Conservation (phyloP, 208 protist species). For the Wallacemonas sp. region DNA sequence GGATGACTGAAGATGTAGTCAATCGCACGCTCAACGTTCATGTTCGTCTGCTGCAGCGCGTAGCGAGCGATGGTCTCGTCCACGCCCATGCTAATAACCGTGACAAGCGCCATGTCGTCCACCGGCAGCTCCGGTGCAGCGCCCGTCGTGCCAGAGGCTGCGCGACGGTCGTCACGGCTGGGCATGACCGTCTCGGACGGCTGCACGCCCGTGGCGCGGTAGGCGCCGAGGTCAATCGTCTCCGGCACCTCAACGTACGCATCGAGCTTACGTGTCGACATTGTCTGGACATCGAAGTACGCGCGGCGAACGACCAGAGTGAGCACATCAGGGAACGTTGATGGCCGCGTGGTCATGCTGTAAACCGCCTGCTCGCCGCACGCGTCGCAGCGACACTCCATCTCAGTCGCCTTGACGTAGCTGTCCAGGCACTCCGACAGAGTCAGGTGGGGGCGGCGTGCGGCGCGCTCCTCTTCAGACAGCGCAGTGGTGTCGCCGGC, state of each 20-base stretch:
- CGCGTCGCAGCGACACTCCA: constrained; percentile 77
- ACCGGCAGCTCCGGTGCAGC: constrained; percentile 24
- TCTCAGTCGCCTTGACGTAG: constrained; percentile 25
- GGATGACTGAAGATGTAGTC: constrained; percentile 97
- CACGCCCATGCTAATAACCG: constrained; percentile 90
- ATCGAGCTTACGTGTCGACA: constrained; percentile 85
- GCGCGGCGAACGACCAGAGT: constrained; percentile 74
- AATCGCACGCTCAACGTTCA: constrained; percentile 93
- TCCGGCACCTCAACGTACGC: constrained; percentile 86
- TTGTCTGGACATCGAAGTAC: constrained; percentile 74
- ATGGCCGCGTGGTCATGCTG: constrained; percentile 50
- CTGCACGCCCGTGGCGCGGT: constrained; percentile 63
- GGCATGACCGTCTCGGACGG: constrained; percentile 67
- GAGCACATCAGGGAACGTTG: constrained; percentile 89
- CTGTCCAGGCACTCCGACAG: constrained; percentile 69
- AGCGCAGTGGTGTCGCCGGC: constrained; percentile 23
- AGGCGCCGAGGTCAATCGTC: constrained; percentile 52
- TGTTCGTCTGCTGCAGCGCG: constrained; percentile 85
- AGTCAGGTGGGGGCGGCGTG: constrained; percentile 45
- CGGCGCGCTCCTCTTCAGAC: constrained; percentile 59
- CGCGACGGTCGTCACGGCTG: constrained; percentile 8
- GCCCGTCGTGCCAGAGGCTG: not conserved
- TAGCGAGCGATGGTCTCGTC: constrained; percentile 62
- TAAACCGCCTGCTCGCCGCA: constrained; percentile 54
- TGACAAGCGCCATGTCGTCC: constrained; percentile 78